phyloP scores from a whole-genome alignment of 2,329 filamentous ascomycete genomes.

The Aspergillus glaucus region DNA sequence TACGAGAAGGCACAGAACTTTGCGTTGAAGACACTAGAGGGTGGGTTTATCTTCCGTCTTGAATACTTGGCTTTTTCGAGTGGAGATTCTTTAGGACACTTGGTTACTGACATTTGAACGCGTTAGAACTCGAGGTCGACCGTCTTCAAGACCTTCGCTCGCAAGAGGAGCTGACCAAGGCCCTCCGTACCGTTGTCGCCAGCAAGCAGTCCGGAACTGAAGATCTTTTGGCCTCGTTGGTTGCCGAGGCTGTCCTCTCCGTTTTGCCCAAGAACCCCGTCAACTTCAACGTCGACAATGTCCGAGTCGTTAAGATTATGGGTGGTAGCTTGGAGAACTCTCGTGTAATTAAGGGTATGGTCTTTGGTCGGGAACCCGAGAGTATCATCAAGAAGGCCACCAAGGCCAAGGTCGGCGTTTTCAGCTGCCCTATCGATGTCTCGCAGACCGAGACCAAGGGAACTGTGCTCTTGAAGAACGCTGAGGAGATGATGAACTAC shows the following conservation, averaged over 20 bases:
- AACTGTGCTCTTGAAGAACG: slow-evolving; percentile 91
- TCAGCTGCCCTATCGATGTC: slow-evolving; percentile 90
- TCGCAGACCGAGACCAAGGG: slow-evolving; percentile 98
- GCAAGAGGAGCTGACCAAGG: slow-evolving; percentile 82
- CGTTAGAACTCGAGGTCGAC: slow-evolving; percentile 75
- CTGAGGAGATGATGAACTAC: slow-evolving; percentile 98
- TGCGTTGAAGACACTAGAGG: slow-evolving; percentile 75
- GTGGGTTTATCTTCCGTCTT: slow-evolving; percentile 33
- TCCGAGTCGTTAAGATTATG: slow-evolving; percentile 99
- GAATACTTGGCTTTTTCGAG: not conserved
- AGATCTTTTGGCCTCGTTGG: slow-evolving; percentile 76
- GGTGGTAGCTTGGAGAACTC: slow-evolving; percentile 92
- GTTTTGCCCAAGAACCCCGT: slow-evolving; percentile 91
- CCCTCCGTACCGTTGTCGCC: slow-evolving; percentile 87
- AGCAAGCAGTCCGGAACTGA: slow-evolving; percentile 96
- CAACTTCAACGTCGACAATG: slow-evolving; percentile 98
- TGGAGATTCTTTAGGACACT: not conserved
- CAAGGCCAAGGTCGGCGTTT: slow-evolving; percentile 95
- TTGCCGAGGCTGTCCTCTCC: slow-evolving; percentile 75
- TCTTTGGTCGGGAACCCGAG: slow-evolving; percentile 93
- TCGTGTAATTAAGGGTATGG: slow-evolving; percentile 94
- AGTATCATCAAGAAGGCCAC: slow-evolving; percentile 82
- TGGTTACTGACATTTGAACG: not conserved
- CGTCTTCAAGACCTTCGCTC: slow-evolving; percentile 79
- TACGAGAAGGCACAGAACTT: slow-evolving; percentile 93